Evolutionary conservation across 164 flowering plant species (phyloP).

Genomic region (Stephania cephalantha): DNA sequence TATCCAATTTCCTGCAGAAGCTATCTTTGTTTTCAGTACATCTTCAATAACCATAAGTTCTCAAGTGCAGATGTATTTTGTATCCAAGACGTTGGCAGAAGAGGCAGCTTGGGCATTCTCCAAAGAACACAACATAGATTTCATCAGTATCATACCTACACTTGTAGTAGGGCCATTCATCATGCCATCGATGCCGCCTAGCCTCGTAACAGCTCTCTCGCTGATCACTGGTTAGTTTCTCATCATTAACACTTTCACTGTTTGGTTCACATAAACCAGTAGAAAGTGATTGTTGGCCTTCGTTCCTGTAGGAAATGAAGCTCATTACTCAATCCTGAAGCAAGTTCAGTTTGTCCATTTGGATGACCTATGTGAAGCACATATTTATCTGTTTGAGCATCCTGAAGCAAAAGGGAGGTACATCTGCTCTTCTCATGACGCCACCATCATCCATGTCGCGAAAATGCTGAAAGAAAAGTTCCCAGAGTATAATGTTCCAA

Average conservation of each 20-base stretch:
- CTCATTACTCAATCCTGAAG: slow-evolving; percentile 11
- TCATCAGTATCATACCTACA: slow-evolving; percentile 27
- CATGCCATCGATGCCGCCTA: slow-evolving; percentile 29
- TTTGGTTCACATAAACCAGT: no score
- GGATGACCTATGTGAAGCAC: slow-evolving; percentile 21
- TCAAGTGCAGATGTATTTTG: slow-evolving; percentile 26
- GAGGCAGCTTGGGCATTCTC: slow-evolving; percentile 32
- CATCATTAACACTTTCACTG: neutral
- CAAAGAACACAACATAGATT: slow-evolving; percentile 19
- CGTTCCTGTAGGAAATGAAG: slow-evolving; percentile 8
- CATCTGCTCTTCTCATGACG: slow-evolving; percentile 15
- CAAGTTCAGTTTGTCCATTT: slow-evolving; percentile 14
- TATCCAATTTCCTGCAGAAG: no score
- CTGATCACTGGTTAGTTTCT: slow-evolving; percentile 14
- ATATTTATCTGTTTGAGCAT: slow-evolving; percentile 18
- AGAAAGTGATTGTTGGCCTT: no score
- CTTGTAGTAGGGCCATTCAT: slow-evolving; percentile 31
- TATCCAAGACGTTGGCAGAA: slow-evolving; percentile 29
- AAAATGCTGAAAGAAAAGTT: slow-evolving; percentile 9
- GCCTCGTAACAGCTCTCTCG: slow-evolving; percentile 26
- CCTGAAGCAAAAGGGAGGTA: slow-evolving; percentile 24
- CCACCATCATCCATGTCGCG: slow-evolving; percentile 11
- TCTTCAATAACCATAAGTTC: no score
- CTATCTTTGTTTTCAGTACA: no score
- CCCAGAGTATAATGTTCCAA: slow-evolving; percentile 12